Percentiles rank a stretch among this genome's conserved stretches.
These are phyloP conservation scores for Mangifera indica DNA, from an alignment of 345 rosid genomes.

Conservation along the genomic window DNA sequence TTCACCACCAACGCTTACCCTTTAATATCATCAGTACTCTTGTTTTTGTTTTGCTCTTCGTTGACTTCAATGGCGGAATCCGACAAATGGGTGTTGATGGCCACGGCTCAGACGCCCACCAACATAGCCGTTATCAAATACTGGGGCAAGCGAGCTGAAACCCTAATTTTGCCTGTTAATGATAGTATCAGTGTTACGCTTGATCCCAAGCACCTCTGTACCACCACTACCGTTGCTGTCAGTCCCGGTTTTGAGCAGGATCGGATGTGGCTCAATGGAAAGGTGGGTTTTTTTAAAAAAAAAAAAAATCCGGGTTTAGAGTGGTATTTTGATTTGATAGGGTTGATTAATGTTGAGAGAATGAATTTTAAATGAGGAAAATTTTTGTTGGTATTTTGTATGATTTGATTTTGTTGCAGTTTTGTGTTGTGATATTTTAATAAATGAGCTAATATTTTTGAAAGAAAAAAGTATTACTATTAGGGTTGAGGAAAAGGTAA, in stretches of 20 bases:
- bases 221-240: slow-evolving; percentile 92
- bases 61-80: slow-evolving; percentile 28
- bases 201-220: slow-evolving; percentile 90
- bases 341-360: no score
- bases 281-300: slow-evolving; percentile 48
- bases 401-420: no score
- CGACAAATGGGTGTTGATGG: slow-evolving; percentile 70
- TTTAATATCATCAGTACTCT: neutral
- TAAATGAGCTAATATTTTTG: no score
- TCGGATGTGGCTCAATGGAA: slow-evolving; percentile 99
- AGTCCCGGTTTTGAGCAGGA: slow-evolving; percentile 79
- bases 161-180: slow-evolving; percentile 85
- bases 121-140: slow-evolving; percentile 96
- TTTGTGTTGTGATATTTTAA: no score
- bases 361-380: neutral
- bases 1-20: neutral
- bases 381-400: neutral
- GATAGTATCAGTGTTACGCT: slow-evolving; percentile 94
- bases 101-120: slow-evolving; percentile 92
- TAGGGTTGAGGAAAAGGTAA: neutral
- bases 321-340: no score
- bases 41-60: neutral
- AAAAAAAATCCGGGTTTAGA: neutral
- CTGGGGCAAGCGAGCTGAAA: slow-evolving; percentile 94
- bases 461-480: neutral